phyloP scores from a whole-genome alignment of 257 asterid species.

The Ilex asprella region DNA sequence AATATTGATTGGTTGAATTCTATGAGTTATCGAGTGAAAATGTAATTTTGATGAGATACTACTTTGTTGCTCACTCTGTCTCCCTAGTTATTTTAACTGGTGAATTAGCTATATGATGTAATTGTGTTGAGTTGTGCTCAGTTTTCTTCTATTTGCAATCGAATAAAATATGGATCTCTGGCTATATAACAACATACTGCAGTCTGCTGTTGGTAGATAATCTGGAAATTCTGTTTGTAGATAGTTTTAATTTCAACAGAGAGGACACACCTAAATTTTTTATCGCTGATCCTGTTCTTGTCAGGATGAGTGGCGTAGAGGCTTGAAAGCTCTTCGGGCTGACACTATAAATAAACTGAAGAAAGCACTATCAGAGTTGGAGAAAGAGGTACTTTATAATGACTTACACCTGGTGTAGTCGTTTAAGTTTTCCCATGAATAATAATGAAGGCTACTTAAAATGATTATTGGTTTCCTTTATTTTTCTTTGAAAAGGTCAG shows the following conservation, averaged over 20 bases:
- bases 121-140: no score
- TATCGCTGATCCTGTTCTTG: not conserved
- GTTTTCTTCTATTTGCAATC: no score
- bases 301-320: conserved; percentile 85
- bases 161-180: not conserved
- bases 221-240: not conserved
- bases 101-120: no score
- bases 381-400: conserved; percentile 46
- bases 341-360: conserved; percentile 46
- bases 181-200: not conserved
- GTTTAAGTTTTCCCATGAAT: not conserved
- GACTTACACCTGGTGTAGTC: not conserved
- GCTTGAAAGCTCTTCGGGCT: conserved; percentile 55
- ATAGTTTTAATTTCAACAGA: no score
- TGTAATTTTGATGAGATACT: no score
- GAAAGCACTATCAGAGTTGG: conserved; percentile 57
- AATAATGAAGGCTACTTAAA: not conserved
- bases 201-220: not conserved
- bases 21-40: no score
- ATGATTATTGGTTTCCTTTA: not conserved
- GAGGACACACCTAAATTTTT: not conserved
- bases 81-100: no score
- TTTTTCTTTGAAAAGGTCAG: conserved; percentile 47
- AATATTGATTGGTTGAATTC: no score
- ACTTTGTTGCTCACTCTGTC: no score